These are phyloP conservation scores for Juncus inflexus DNA, from an alignment of 176 grass and related monocot genomes.

Conservation along the genomic window DNA sequence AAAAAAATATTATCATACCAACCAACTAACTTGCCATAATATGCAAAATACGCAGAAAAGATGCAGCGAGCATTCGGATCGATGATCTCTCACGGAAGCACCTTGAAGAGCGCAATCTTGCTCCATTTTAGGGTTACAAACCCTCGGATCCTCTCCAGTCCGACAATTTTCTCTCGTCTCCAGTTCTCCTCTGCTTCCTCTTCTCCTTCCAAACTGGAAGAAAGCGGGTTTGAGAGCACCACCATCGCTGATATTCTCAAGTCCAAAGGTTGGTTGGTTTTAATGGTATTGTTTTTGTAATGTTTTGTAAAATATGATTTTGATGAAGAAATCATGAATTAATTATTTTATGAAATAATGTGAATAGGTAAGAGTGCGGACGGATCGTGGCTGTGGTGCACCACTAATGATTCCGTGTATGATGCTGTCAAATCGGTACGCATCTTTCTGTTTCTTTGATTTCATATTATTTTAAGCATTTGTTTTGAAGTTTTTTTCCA, in stretches of 20 bases:
- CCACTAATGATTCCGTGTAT: conserved; percentile 84
- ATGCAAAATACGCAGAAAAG: conserved; percentile 10
- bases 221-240: conserved; percentile 77
- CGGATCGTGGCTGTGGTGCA: conserved; percentile 97
- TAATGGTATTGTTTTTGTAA: too few relatives aligned
- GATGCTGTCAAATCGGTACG: conserved; percentile 94
- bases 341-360: too few relatives aligned
- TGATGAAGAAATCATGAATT: too few relatives aligned
- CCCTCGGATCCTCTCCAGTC: too few relatives aligned
- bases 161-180: neutral
- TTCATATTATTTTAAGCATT: neutral
- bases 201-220: conserved; percentile 60
- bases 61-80: conserved; percentile 26
- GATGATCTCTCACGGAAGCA: conserved; percentile 13
- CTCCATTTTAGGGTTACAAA: neutral
- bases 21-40: too few relatives aligned
- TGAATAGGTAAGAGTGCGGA: conserved; percentile 71
- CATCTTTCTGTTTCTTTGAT: conserved; percentile 2
- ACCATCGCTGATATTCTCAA: conserved; percentile 80
- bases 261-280: conserved; percentile 28
- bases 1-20: too few relatives aligned
- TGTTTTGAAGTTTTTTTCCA: neutral
- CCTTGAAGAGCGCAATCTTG: conserved; percentile 17
- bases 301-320: too few relatives aligned
- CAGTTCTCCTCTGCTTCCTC: conserved; percentile 28